A percentile compares a stretch with the other conserved stretches of the same genome.
Evolutionary conservation across 129 eudicot species (phyloP).

Genomic region (Pulicaria dysenterica): DNA sequence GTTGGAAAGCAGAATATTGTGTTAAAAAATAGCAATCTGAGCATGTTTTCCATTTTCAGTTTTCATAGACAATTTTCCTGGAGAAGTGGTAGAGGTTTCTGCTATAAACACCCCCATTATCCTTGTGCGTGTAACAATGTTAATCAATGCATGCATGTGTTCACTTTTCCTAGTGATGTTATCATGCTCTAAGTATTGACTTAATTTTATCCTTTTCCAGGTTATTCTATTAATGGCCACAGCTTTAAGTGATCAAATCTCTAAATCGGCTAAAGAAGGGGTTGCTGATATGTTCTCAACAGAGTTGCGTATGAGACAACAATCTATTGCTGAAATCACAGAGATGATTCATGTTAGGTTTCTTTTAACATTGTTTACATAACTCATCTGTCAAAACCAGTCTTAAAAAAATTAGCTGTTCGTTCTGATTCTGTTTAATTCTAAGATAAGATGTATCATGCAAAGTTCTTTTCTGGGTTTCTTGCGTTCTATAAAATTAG

Average conservation of each 20-base stretch:
- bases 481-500: too few relatives aligned
- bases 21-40: too few relatives aligned
- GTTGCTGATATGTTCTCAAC: conserved; percentile 53
- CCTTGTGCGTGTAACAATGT: not conserved
- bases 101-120: too few relatives aligned
- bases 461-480: too few relatives aligned
- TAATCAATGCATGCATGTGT: not conserved
- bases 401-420: too few relatives aligned
- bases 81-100: too few relatives aligned
- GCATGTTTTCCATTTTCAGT: too few relatives aligned
- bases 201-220: conserved; percentile 39
- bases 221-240: conserved; percentile 90
- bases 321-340: conserved; percentile 89
- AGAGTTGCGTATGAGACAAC: conserved; percentile 77
- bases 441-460: too few relatives aligned
- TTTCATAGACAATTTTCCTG: too few relatives aligned
- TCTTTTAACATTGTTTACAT: conserved; percentile 12
- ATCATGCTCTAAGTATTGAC: conserved; percentile 13
- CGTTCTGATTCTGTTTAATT: too few relatives aligned
- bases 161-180: not conserved
- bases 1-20: too few relatives aligned
- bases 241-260: conserved; percentile 58
- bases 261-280: conserved; percentile 46
- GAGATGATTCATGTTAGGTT: conserved; percentile 95
- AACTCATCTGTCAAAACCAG: not conserved